These are phyloP conservation scores for Aphanocladium album DNA, from an alignment of 2,329 filamentous ascomycete species.

Conservation along the genomic window DNA sequence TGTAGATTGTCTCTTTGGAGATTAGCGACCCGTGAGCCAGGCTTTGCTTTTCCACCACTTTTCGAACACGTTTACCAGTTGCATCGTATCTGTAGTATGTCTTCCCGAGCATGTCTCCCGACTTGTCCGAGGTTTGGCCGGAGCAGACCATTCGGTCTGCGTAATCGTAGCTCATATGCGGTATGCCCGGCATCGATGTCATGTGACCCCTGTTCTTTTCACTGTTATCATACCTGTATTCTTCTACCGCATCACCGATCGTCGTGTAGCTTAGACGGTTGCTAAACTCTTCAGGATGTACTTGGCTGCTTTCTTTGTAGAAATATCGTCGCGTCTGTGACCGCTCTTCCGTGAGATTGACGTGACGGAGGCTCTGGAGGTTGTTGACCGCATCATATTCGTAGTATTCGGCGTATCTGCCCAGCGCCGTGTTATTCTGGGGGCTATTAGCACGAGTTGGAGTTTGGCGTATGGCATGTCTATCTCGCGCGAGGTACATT, in stretches of 20 bases:
- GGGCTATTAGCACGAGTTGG: not conserved
- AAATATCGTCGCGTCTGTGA: slow-evolving; percentile 1
- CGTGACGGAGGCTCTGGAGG: slow-evolving; percentile 1
- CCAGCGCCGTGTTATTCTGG: slow-evolving; percentile 12
- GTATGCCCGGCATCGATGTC: slow-evolving; percentile 3
- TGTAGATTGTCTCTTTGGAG: slow-evolving; percentile 13
- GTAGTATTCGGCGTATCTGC: slow-evolving; percentile 11
- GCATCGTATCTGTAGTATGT: slow-evolving; percentile 23
- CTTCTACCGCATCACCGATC: not conserved
- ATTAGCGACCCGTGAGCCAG: not conserved
- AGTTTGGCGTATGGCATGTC: not conserved
- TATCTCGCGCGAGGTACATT: slow-evolving; percentile 2
- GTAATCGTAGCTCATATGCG: slow-evolving; percentile 1
- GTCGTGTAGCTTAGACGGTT: slow-evolving; percentile 1
- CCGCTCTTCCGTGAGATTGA: not conserved
- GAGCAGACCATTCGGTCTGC: slow-evolving; percentile 4
- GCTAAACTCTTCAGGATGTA: not conserved
- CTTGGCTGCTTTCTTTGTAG: slow-evolving; percentile 7
- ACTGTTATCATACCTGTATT: not conserved
- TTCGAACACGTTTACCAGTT: slow-evolving; percentile 19
- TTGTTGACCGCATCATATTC: slow-evolving; percentile 12
- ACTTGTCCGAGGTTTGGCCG: not conserved
- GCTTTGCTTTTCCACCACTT: slow-evolving; percentile 18
- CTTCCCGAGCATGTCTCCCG: not conserved
- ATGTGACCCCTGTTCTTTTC: not conserved